Percentiles rank a stretch among this genome's conserved stretches.
Evolutionary conservation across 2,329 filamentous ascomycete species (phyloP).

Genomic region (Rutstroemia sp.): DNA sequence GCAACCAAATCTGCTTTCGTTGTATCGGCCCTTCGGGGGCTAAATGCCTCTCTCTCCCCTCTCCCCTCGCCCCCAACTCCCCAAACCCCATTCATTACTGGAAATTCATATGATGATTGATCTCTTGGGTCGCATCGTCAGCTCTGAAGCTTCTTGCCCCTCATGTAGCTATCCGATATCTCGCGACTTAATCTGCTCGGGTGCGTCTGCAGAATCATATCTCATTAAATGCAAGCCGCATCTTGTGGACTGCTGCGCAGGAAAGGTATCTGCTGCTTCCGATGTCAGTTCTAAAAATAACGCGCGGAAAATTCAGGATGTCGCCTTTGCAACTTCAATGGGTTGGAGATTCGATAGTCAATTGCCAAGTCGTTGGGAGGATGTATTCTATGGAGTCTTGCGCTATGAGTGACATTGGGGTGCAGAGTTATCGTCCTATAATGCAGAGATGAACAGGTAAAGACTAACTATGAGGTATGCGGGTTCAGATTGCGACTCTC

Average conservation of each 20-base stretch:
- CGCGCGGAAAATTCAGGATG: too few relatives aligned
- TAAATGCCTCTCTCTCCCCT: neutral
- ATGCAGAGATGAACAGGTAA: neutral
- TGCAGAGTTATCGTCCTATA: neutral
- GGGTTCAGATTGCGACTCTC: too few relatives aligned
- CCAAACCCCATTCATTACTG: neutral
- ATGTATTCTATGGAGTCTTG: too few relatives aligned
- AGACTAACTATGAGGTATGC: too few relatives aligned
- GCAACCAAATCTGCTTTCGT: neutral
- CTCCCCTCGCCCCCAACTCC: neutral
- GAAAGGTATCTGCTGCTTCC: slow-evolving; percentile 2
- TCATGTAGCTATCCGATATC: neutral
- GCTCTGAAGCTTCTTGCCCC: neutral
- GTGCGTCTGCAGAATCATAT: neutral
- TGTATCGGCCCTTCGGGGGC: neutral
- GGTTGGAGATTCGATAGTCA: too few relatives aligned
- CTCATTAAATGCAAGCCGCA: neutral
- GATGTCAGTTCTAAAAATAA: neutral
- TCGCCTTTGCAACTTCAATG: too few relatives aligned
- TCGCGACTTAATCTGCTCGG: neutral
- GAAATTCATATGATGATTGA: neutral
- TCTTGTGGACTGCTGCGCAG: neutral
- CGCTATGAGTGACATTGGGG: too few relatives aligned
- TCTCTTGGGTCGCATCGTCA: neutral
- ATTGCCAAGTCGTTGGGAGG: neutral